These are phyloP conservation scores for Chenopodium berlandieri DNA, from an alignment of 148 eudicot genomes.

Conservation along the genomic window DNA sequence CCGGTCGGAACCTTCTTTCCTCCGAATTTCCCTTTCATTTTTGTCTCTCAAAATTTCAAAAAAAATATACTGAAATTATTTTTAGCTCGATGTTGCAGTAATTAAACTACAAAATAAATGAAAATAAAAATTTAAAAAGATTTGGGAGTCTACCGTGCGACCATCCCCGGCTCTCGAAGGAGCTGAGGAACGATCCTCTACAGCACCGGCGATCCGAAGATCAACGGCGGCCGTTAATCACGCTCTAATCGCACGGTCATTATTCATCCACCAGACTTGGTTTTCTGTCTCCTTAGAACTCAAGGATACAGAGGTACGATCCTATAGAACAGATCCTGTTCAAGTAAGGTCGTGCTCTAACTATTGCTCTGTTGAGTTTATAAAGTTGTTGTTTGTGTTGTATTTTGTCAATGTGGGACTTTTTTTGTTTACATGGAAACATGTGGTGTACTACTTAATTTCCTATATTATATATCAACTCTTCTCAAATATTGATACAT, in stretches of 20 bases:
- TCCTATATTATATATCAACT: too few species aligned
- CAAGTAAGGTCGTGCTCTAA: constrained; percentile 11
- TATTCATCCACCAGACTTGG: constrained; percentile 14
- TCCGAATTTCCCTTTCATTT: constrained; percentile 62
- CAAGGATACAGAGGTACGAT: constrained; percentile 19
- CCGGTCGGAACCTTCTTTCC: constrained; percentile 58
- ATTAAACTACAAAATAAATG: too few species aligned
- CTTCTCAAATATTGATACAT: too few species aligned
- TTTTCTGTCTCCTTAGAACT: constrained; percentile 16
- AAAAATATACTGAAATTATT: neutral
- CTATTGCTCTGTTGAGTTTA: too few species aligned
- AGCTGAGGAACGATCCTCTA: constrained; percentile 9
- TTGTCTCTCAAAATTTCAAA: neutral
- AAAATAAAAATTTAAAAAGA: too few species aligned
- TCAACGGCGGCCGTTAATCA: constrained; percentile 8
- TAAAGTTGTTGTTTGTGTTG: too few species aligned
- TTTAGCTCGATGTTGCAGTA: too few species aligned
- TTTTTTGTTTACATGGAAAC: too few species aligned
- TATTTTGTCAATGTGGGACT: too few species aligned
- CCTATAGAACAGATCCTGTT: constrained; percentile 21
- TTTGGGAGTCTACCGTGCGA: constrained; percentile 1
- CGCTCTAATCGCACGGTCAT: constrained; percentile 17
- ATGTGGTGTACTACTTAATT: too few species aligned
- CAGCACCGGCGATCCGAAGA: neutral
- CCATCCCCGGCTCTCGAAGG: neutral